A percentile compares a stretch with the other conserved stretches of the same genome.
Evolutionary conservation across 768 basidiomycete genomes (phyloP).

Genomic region (Termitomyces titanicus): DNA sequence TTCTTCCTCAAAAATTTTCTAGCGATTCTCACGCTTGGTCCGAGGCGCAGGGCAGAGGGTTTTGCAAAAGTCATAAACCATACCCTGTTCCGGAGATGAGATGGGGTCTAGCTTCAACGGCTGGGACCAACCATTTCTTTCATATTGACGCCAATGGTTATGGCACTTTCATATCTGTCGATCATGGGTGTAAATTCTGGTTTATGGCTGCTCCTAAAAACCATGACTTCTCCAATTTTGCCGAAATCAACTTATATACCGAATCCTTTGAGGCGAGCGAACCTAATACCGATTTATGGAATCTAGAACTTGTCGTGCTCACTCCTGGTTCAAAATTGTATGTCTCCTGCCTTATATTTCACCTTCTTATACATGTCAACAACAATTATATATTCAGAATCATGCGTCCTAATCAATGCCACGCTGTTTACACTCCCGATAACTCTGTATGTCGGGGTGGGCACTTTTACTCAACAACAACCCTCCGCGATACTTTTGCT

Average conservation of each 20-base stretch:
- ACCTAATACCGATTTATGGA: background rate
- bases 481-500: slow-evolving; percentile 11
- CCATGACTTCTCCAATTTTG: background rate
- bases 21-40: background rate
- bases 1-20: background rate
- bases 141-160: slow-evolving; percentile 17
- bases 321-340: slow-evolving; percentile 4
- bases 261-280: background rate
- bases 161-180: slow-evolving; percentile 7
- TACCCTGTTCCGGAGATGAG: slow-evolving; percentile 10
- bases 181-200: slow-evolving; percentile 14
- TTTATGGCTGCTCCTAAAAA: slow-evolving; percentile 5
- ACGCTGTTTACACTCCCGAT: slow-evolving; percentile 11
- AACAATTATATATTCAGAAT: background rate
- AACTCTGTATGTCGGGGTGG: slow-evolving; percentile 18
- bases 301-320: slow-evolving; percentile 5
- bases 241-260: background rate
- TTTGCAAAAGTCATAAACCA: background rate
- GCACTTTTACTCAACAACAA: slow-evolving; percentile 17
- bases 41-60: background rate
- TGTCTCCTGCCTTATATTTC: background rate
- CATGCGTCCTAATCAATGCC: slow-evolving; percentile 17
- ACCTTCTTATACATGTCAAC: background rate
- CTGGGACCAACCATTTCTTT: slow-evolving; percentile 6
- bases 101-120: slow-evolving; percentile 14